A percentile compares a stretch with the other conserved stretches of the same genome.
phyloP scores from a whole-genome alignment of 306 rosid species.

The Abrus precatorius region DNA sequence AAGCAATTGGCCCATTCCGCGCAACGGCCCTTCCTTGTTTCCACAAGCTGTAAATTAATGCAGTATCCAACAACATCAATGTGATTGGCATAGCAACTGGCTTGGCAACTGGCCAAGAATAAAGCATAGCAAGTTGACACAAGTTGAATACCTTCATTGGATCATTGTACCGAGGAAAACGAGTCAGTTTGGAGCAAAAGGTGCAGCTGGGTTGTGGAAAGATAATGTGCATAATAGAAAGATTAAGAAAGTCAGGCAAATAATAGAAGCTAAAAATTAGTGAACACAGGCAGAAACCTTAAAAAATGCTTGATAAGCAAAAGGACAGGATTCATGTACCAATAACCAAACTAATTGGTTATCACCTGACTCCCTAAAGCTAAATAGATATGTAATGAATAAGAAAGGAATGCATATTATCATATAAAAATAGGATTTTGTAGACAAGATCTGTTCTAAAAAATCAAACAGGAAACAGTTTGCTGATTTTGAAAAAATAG shows the following conservation, averaged over 20 bases:
- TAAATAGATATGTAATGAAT: constrained; percentile 12
- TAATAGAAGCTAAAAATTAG: constrained; percentile 15
- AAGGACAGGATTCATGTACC: constrained; percentile 11
- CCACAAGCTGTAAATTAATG: constrained; percentile 76
- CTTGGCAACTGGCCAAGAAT: constrained; percentile 24
- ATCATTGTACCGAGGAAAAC: constrained; percentile 94
- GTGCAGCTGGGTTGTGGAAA: constrained; percentile 68
- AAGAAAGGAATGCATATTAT: constrained; percentile 25
- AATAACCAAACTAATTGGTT: constrained; percentile 14
- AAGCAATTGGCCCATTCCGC: constrained; percentile 99
- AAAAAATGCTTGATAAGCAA: constrained; percentile 26
- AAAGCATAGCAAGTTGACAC: constrained; percentile 10
- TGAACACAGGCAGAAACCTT: constrained; percentile 28
- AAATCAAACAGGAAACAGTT: constrained; percentile 20
- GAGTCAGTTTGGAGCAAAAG: constrained; percentile 63
- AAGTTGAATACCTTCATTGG: constrained; percentile 74
- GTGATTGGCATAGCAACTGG: constrained; percentile 29
- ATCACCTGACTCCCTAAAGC: constrained; percentile 18
- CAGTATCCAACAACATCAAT: constrained; percentile 23
- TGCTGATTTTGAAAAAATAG: constrained; percentile 11
- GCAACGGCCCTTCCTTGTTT: constrained; percentile 95
- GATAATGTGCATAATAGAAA: constrained; percentile 29
- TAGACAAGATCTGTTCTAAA: constrained; percentile 10
- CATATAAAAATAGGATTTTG: constrained; percentile 27
- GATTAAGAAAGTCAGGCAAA: constrained; percentile 38